A percentile compares a stretch with the other conserved stretches of the same genome.
These are phyloP conservation scores for Prunus mume DNA, from an alignment of 306 rosid species.

Conservation along the genomic window DNA sequence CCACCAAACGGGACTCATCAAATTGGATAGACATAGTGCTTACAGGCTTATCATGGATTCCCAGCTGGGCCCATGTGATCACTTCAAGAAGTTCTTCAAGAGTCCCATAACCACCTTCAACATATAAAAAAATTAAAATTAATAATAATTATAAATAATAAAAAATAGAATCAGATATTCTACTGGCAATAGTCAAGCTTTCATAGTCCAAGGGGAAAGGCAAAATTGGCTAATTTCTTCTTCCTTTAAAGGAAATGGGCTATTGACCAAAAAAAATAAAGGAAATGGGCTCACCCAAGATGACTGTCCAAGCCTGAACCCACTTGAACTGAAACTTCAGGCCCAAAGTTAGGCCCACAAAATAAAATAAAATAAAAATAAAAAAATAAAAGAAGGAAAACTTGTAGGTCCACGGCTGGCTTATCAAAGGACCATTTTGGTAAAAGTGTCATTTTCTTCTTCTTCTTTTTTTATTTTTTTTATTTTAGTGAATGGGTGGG, in stretches of 20 bases:
- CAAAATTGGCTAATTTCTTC: too few species aligned
- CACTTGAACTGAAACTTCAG: too few species aligned
- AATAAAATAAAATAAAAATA: too few species aligned
- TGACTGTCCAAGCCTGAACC: too few species aligned
- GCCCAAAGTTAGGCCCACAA: too few species aligned
- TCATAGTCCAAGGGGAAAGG: not conserved
- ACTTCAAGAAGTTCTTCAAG: conserved; percentile 98
- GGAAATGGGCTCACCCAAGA: too few species aligned
- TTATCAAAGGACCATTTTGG: conserved; percentile 1
- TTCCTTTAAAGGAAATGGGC: too few species aligned
- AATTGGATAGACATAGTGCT: not conserved
- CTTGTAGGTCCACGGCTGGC: not conserved
- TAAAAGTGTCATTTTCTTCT: not conserved
- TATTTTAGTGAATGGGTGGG: not conserved
- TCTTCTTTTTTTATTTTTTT: not conserved
- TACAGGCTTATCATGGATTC: conserved; percentile 97
- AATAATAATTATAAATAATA: not conserved
- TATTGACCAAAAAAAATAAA: too few species aligned
- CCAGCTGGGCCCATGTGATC: conserved; percentile 98
- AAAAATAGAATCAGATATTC: not conserved
- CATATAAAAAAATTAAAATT: not conserved
- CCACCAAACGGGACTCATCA: too few species aligned
- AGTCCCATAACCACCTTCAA: conserved; percentile 93
- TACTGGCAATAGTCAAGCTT: too few species aligned
- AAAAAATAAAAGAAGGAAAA: not conserved